Evolutionary conservation across 306 rosid genomes (phyloP).

Genomic region (Vachellia pachyceras): DNA sequence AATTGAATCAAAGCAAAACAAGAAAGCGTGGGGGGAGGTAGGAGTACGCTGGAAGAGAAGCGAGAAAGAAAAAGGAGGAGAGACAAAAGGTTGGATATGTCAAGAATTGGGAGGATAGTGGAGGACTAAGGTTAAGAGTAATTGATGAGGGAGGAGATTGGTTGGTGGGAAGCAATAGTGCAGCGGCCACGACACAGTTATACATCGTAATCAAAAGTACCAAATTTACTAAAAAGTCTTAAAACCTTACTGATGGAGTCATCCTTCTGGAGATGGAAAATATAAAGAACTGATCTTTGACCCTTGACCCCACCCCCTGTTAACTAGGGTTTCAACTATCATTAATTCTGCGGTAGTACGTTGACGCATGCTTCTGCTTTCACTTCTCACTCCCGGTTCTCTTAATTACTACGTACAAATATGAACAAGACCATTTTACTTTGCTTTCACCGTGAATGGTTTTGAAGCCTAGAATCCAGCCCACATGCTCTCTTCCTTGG

Average conservation of each 20-base stretch:
- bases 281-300: conserved; percentile 23
- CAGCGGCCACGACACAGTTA: conserved; percentile 58
- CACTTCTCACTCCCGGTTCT: too few species aligned
- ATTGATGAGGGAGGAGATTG: conserved; percentile 50
- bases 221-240: conserved; percentile 59
- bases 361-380: too few species aligned
- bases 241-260: conserved; percentile 53
- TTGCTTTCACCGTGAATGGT: too few species aligned
- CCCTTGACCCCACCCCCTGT: neutral
- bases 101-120: too few species aligned
- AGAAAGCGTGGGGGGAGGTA: too few species aligned
- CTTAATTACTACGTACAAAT: too few species aligned
- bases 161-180: conserved; percentile 42
- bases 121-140: conserved; percentile 15
- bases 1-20: neutral
- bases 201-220: conserved; percentile 73
- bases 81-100: conserved; percentile 43
- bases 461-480: too few species aligned
- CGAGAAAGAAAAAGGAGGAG: conserved; percentile 43
- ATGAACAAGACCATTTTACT: too few species aligned
- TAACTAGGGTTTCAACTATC: neutral
- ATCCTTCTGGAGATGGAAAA: conserved; percentile 51
- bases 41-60: too few species aligned
- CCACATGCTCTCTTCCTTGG: too few species aligned
- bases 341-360: too few species aligned